These are phyloP conservation scores for Clausena lansium DNA, from an alignment of 345 rosid species.

Conservation along the genomic window DNA sequence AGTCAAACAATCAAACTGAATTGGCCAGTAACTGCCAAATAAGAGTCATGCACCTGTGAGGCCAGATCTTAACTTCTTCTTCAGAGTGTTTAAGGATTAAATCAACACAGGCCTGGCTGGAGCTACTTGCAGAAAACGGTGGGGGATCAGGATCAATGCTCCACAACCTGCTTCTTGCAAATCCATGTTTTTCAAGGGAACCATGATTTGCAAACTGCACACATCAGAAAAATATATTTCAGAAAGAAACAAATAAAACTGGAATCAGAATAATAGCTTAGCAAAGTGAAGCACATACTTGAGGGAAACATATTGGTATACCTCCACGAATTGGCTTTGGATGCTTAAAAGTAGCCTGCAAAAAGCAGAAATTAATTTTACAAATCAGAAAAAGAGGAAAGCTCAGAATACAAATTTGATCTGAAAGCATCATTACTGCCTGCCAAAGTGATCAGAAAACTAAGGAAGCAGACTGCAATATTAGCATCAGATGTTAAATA, in stretches of 20 bases:
- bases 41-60: slow-evolving; percentile 57
- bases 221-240: neutral
- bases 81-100: slow-evolving; percentile 61
- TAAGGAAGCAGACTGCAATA: neutral
- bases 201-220: slow-evolving; percentile 70
- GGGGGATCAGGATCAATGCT: slow-evolving; percentile 73
- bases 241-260: slow-evolving; percentile 18
- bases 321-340: slow-evolving; percentile 91
- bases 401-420: neutral
- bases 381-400: neutral
- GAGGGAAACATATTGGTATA: slow-evolving; percentile 88
- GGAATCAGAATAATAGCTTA: neutral
- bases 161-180: slow-evolving; percentile 79
- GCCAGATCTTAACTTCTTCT: slow-evolving; percentile 79
- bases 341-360: slow-evolving; percentile 61
- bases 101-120: slow-evolving; percentile 59
- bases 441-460: neutral
- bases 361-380: slow-evolving; percentile 12
- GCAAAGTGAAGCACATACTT: slow-evolving; percentile 47
- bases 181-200: slow-evolving; percentile 76
- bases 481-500: neutral
- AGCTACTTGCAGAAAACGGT: slow-evolving; percentile 36
- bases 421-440: neutral
- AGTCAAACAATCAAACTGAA: neutral
- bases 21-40: neutral